Conservation (phyloP, 2,329 filamentous ascomycete genomes). For the Penicillium rolfsii region DNA sequence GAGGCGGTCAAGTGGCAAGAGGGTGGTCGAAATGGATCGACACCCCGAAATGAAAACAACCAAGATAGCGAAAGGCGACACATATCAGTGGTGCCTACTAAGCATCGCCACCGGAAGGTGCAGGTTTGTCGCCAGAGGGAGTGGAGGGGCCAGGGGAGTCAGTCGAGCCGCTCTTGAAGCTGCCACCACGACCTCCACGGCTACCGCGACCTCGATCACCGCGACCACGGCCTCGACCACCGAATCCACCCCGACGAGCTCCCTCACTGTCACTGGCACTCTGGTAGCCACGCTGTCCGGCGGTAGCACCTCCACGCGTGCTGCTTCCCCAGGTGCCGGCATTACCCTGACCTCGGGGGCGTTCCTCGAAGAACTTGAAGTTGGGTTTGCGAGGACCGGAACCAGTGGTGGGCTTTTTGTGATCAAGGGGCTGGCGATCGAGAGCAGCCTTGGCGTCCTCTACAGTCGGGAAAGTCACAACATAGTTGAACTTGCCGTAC, state of each 20-base stretch:
- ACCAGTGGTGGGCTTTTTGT: conserved; percentile 68
- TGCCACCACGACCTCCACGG: conserved; percentile 58
- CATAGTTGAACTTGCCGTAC: conserved; percentile 71
- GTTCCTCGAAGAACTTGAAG: conserved; percentile 80
- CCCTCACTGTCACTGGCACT: conserved; percentile 79
- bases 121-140: conserved; percentile 42
- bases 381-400: conserved; percentile 78
- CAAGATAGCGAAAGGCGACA: conserved; percentile 15
- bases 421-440: conserved; percentile 71
- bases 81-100: conserved; percentile 24
- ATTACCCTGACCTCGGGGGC: conserved; percentile 57
- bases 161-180: conserved; percentile 53
- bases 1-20: conserved; percentile 20
- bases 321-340: conserved; percentile 60
- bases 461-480: conserved; percentile 78
- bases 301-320: conserved; percentile 66
- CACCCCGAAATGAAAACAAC: conserved; percentile 21
- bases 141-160: conserved; percentile 38
- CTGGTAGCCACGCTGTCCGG: conserved; percentile 75
- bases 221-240: conserved; percentile 56
- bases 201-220: conserved; percentile 60
- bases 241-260: conserved; percentile 65
- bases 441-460: conserved; percentile 83
- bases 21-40: conserved; percentile 18
- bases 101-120: conserved; percentile 39